Evolutionary conservation across 2,329 filamentous ascomycete species (phyloP), one percentile per base, ranked within the genome.

Genomic region (Bertia moriformis): DNA sequence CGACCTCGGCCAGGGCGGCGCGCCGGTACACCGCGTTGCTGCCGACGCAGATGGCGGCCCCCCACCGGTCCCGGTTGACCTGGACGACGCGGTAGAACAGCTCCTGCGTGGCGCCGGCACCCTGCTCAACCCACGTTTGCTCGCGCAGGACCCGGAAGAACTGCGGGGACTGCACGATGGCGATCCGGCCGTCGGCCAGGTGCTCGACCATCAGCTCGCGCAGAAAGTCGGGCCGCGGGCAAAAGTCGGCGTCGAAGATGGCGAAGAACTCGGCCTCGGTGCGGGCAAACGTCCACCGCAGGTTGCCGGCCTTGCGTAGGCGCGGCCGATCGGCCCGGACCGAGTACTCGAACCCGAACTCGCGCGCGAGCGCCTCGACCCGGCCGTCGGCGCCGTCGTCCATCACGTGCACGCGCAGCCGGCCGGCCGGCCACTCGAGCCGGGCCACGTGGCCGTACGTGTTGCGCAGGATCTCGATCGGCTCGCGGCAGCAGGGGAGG

Each of bases 61-160:
- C 59, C 55, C 58, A 63, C 18, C 48, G 47, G 39, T 63, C 56
- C 10, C 60, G 50, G 30, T 61, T 61, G 22, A 59, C 53, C 46
- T 63, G 57, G 4, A 62, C 59, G 4, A 63, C 58, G 12, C 60
- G 60, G 42, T 61, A 63, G 46, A 61, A 61, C 19, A 61, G 47
- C 42, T 63, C 60, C 42, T 62, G 59, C 2, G 58, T 58, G 1
- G 57, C 56, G 4, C 59, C 59, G 1, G 59, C 60, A 12, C 60
- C 60, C 47, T 63, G 60, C 49, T 63, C 60, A 3, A 62, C 58
- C 60, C 60, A 63, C 1, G 59, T 60, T 45, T 63, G 60, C 14
- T 59, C 54, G 4, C 50, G 48, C 0, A 49, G 51, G 14, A 58
- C 53, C 20, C 60, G 51, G 45, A 63, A 63, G 47, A 57, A 63